These are phyloP conservation scores for Erigeron philadelphicus DNA, from an alignment of 140 eudicot species.

Conservation along the genomic window DNA sequence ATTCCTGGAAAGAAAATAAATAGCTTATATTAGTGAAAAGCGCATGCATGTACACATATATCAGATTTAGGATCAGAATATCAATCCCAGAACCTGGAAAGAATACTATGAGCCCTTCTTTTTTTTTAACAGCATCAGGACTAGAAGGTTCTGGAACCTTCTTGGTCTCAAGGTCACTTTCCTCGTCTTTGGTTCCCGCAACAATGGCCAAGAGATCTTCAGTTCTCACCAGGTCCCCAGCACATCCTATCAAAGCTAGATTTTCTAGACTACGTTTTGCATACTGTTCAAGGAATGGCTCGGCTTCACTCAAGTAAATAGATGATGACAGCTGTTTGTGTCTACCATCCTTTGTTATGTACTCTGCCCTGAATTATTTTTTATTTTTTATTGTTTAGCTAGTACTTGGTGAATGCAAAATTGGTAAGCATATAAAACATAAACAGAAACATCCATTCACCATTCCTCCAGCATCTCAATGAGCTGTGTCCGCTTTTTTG, in stretches of 20 bases:
- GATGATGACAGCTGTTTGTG: constrained; percentile 62
- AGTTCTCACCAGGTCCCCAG: constrained; percentile 61
- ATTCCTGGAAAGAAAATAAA: constrained; percentile 42
- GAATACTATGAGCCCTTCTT: constrained; percentile 88
- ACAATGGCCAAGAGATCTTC: constrained; percentile 80
- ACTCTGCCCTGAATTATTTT: constrained; percentile 52
- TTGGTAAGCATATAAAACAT: not conserved
- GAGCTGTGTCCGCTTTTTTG: constrained; percentile 60
- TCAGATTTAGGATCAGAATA: not conserved
- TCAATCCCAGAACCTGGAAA: constrained; percentile 60
- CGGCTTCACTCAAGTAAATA: constrained; percentile 80
- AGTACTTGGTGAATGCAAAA: not conserved
- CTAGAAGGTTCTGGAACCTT: constrained; percentile 44
- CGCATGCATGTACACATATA: constrained; percentile 3
- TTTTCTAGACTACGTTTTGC: constrained; percentile 79
- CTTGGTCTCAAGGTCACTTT: constrained; percentile 70
- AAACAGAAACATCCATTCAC: constrained; percentile 33
- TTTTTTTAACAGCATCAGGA: constrained; percentile 57
- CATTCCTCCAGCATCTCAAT: constrained; percentile 92
- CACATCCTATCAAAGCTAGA: constrained; percentile 77
- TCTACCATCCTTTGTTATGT: constrained; percentile 60
- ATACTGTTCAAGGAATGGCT: constrained; percentile 87
- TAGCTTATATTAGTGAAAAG: constrained; percentile 5
- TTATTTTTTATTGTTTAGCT: not conserved
- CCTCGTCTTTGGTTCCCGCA: constrained; percentile 73